Evolutionary conservation across 2,329 filamentous ascomycete genomes (phyloP).

Genomic region (Neospermospora avenae): DNA sequence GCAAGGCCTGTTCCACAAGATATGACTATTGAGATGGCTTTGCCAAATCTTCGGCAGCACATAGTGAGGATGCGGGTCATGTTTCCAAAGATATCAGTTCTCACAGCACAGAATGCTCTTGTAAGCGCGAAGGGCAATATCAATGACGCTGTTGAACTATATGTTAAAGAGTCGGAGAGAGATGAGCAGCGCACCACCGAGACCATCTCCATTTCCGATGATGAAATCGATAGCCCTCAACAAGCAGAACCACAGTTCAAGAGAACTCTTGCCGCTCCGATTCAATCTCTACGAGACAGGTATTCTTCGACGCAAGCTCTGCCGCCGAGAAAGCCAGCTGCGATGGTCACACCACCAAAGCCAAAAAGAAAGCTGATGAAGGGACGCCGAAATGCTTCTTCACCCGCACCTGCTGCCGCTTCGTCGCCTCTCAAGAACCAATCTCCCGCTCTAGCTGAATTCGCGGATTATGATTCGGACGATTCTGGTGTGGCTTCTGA

Average conservation of each 20-base stretch:
- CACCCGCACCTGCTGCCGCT: conserved; percentile 18
- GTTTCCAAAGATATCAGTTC: conserved; percentile 46
- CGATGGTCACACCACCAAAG: conserved; percentile 26
- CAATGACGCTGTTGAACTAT: conserved; percentile 51
- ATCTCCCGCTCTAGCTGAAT: conserved; percentile 15
- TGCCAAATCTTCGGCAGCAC: conserved; percentile 5
- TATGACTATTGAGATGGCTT: conserved; percentile 46
- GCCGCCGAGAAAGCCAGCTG: conserved; percentile 24
- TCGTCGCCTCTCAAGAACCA: conserved; percentile 27
- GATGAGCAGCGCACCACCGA: background rate
- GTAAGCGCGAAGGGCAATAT: conserved; percentile 48
- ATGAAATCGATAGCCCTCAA: conserved; percentile 33
- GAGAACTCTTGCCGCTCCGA: conserved; percentile 51
- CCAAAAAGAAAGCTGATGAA: conserved; percentile 35
- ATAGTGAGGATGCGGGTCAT: conserved; percentile 36
- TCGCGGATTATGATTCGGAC: conserved; percentile 31
- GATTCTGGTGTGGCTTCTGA: conserved; percentile 31
- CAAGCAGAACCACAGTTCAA: conserved; percentile 47
- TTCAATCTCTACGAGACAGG: conserved; percentile 55
- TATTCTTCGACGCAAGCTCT: conserved; percentile 48
- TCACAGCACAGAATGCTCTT: conserved; percentile 48
- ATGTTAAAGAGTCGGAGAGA: conserved; percentile 35
- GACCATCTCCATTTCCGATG: conserved; percentile 33
- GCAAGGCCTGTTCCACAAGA: conserved; percentile 43
- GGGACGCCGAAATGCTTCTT: conserved; percentile 32